Evolutionary conservation across 495 filamentous ascomycete species (phyloP), one percentile per base, ranked within the genome.

Genomic region (Penicillium crystallinum): DNA sequence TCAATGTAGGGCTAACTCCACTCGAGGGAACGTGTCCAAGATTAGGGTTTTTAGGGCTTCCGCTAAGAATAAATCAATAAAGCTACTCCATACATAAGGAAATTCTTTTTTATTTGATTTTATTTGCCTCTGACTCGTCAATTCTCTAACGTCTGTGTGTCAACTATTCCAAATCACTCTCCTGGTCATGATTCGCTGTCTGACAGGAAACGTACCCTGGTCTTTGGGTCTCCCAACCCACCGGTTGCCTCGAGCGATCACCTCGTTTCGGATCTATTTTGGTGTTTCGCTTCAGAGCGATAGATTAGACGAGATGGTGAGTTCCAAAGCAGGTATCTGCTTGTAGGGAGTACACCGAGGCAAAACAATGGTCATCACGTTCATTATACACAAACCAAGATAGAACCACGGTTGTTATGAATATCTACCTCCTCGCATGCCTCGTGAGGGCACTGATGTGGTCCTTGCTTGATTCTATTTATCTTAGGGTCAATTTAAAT

Each of bases 391-490:
- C 25, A 41, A n/a, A n/a, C n/a, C n/a, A n/a, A 21, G 23, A 35
- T 14, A 31, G 29, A 31, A 11, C 8, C 29, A 9, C 4, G 4
- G 34, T 25, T 15, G 23, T 22, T 8, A 18, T 37, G 15, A 37
- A 30, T 22, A 25, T 11, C 29, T 39, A 50, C 55, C 62, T 64
- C 67, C 61, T 71, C 62, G 63, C 62, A 59, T 61, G 56, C 68
- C 52, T 57, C 55, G 56, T 30, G 50, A 54, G 53, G 56, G 43
- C 43, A 54, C 55, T 51, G 50, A 55, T 48, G 40, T 30, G 49
- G 55, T 70, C 71, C 71, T 74, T 74, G 69, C 69, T 71, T 74
- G 56, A 53, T 63, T 64, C 62, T 70, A 68, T 63, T 67, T 55
- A 37, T 19, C 44, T 50, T 59, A 57, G 52, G 44, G 17, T 22